Conservation (phyloP, 768 basidiomycete species). For the Crassisporium funariophilum region DNA sequence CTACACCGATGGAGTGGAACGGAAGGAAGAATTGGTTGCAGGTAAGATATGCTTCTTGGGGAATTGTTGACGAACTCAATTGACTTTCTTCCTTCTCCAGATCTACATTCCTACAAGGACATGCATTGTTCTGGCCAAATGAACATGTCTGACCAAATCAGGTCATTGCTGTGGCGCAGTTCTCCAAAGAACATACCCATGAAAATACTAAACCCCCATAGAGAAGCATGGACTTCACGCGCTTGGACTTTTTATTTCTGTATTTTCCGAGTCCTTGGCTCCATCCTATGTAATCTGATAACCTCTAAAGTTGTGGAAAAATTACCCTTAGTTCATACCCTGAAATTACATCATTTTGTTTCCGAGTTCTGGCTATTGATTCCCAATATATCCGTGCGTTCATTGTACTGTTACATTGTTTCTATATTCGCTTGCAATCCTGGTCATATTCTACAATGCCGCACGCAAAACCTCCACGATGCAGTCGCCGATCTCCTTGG, state of each 20-base stretch:
- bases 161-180: background rate
- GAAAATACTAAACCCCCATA: no score
- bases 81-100: conserved; percentile 40
- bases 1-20: conserved; percentile 90
- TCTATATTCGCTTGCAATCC: background rate
- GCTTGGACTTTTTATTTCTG: no score
- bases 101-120: conserved; percentile 74
- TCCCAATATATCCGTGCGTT: background rate
- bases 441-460: conserved; percentile 41
- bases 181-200: no score
- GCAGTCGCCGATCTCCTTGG: conserved; percentile 81
- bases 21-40: conserved; percentile 88
- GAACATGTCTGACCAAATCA: conserved; percentile 1
- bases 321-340: no score
- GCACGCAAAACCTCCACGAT: conserved; percentile 73
- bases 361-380: background rate
- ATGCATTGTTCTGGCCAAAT: conserved; percentile 63
- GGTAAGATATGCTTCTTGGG: conserved; percentile 55
- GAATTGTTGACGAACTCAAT: no score
- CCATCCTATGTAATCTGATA: no score
- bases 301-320: no score
- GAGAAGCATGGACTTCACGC: background rate
- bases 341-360: background rate
- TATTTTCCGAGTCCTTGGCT: no score
- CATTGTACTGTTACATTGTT: background rate